Conservation (phyloP, 441 rosid genomes). For the Adansonia gregorii region DNA sequence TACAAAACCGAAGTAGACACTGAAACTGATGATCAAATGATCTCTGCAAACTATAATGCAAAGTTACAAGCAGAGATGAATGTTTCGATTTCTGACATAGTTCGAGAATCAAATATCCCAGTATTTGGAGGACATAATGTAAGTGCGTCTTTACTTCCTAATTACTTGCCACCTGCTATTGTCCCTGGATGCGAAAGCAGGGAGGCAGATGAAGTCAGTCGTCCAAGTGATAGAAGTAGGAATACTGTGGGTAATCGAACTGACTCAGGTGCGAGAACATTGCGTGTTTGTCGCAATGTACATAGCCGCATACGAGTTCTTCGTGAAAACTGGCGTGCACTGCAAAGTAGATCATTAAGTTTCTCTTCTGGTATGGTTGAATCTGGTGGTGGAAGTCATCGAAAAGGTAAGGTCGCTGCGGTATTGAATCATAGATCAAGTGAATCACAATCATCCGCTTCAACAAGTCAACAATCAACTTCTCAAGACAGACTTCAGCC, state of each 20-base stretch:
- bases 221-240: constrained; percentile 19
- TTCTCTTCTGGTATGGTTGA: constrained; percentile 40
- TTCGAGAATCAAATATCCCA: constrained; percentile 27
- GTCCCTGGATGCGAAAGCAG: constrained; percentile 12
- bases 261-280: constrained; percentile 45
- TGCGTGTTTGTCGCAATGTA: constrained; percentile 45
- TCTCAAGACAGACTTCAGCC: constrained; percentile 22
- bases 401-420: constrained; percentile 10
- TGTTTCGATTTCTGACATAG: constrained; percentile 40
- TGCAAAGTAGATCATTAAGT: constrained; percentile 46
- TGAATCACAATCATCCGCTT: constrained; percentile 32
- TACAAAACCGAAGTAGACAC: constrained; percentile 34
- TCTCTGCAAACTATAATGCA: constrained; percentile 16
- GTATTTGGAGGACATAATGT: background rate
- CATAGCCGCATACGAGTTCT: constrained; percentile 41
- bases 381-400: constrained; percentile 20
- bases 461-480: constrained; percentile 27
- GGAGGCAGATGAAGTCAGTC: constrained; percentile 24
- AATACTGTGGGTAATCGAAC: constrained; percentile 25
- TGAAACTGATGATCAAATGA: constrained; percentile 23
- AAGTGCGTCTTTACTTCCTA: background rate
- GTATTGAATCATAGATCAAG: constrained; percentile 22
- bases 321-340: constrained; percentile 56
- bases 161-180: constrained; percentile 7
- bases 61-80: background rate